Evolutionary conservation across 768 basidiomycete species (phyloP), one percentile per base, ranked within the genome.

Genomic region (Mycena maculata): DNA sequence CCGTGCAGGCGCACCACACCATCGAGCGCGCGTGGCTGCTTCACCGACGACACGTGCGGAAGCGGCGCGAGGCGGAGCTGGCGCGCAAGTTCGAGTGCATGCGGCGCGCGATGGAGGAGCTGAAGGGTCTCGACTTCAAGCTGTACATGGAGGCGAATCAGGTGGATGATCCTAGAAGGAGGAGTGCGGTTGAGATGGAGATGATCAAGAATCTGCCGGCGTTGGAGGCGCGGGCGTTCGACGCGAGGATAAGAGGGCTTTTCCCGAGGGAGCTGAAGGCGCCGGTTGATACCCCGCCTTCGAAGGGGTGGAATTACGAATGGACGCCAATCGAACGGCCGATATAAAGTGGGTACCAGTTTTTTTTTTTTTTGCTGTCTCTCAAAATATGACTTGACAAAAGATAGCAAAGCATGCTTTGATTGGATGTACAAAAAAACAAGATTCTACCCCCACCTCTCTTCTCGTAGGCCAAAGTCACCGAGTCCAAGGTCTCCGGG

Each of bases 11-110:
- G 0, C 94, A 98, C 80, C 87, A 95, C 68, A 98, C 95, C 2
- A 95, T 98, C 58, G 91, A 94, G 70, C 88, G 96, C 33, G 96
- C 96, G 4, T 98, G 93, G 92, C 81, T 90, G 56, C 85, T 98
- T 13, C 89, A 94, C 79, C 85, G 87, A 70, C 87, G 96, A 31
- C 90, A 93, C 73, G 65, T 90, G 41, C 88, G 96, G 44, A 88
- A 91, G 74, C 82, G 84, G 67, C 85, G 92, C 48, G 86, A 90
- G 30, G 87, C 83, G 38, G 92, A 94, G 74, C 76, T 93, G 67
- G 81, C 83, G 63, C 85, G 90, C 78, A 96, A 96, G 78, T 95
- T 90, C 73, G 85, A 88, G 60, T 86, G 87, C 72, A 96, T 98
- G 95, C 82, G 82, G 76, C 80, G 80, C 71, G 96, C 96, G 18